Evolutionary conservation across 1,284 basidiomycete genomes (phyloP).

Genomic region (Golubevia sp.): DNA sequence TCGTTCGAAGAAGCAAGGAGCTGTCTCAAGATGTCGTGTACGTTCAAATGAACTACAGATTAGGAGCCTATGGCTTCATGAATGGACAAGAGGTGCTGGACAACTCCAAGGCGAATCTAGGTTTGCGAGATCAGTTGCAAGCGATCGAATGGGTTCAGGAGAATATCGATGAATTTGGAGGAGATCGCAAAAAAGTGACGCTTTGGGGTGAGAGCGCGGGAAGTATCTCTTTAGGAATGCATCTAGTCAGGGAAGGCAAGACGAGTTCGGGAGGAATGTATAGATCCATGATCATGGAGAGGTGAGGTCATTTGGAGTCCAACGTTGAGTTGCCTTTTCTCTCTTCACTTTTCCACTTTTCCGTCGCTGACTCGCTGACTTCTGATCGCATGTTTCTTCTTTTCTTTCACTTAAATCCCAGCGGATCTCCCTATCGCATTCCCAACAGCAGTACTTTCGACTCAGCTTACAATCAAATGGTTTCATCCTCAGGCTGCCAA

Average conservation of each 20-base stretch:
- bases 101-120: not conserved
- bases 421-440: not conserved
- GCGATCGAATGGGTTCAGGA: constrained; percentile 2
- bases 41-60: constrained; percentile 5
- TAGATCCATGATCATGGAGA: not conserved
- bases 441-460: not conserved
- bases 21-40: not conserved
- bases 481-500: not conserved
- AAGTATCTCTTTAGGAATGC: not conserved
- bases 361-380: not conserved
- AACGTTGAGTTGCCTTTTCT: no score
- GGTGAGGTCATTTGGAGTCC: no score
- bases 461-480: not conserved
- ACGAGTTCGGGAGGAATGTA: not conserved
- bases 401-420: no score
- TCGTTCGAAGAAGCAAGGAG: not conserved
- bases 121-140: constrained; percentile 1
- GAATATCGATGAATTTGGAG: not conserved
- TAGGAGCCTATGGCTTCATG: constrained; percentile 5
- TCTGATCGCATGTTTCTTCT: no score
- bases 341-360: no score
- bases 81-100: not conserved
- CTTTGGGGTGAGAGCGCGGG: constrained; percentile 6
- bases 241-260: not conserved
- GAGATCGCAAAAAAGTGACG: constrained; percentile 3